These are phyloP conservation scores for Albifimbria verrucaria DNA, from an alignment of 2,329 filamentous ascomycete species.

Conservation along the genomic window DNA sequence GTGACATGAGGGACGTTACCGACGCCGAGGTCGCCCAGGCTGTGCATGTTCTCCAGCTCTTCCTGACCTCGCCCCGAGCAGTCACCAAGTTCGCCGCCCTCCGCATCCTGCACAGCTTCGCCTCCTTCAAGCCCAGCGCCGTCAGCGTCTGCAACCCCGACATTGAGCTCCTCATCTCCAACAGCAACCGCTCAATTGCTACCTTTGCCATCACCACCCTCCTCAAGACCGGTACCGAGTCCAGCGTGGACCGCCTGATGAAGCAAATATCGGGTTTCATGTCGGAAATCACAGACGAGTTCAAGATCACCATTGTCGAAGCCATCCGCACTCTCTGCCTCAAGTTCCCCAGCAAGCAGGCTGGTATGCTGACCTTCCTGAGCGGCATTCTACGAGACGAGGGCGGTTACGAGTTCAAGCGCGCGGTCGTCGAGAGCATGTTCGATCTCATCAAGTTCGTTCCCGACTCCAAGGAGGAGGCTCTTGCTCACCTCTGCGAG, in stretches of 20 bases:
- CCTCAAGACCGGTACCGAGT: conserved; percentile 97
- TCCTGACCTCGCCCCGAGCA: conserved; percentile 90
- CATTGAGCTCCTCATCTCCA: conserved; percentile 94
- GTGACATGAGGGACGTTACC: conserved; percentile 88
- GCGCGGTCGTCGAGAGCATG: conserved; percentile 96
- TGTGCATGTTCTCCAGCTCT: conserved; percentile 92
- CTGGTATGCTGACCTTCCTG: conserved; percentile 94
- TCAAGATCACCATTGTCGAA: conserved; percentile 99
- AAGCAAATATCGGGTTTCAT: conserved; percentile 98
- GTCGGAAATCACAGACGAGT: conserved; percentile 98
- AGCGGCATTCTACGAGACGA: conserved; percentile 96
- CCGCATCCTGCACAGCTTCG: conserved; percentile 92
- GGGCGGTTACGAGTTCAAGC: conserved; percentile 98
- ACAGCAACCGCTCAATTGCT: conserved; percentile 94
- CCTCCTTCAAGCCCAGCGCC: conserved; percentile 90
- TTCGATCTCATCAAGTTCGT: conserved; percentile 99
- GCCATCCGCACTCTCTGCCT: conserved; percentile 94
- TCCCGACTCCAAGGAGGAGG: conserved; percentile 76
- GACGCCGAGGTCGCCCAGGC: conserved; percentile 89
- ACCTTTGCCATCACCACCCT: conserved; percentile 98
- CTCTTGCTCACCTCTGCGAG: conserved; percentile 92
- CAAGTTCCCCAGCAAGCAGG: conserved; percentile 98
- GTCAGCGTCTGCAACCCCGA: conserved; percentile 95
- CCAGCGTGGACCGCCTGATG: conserved; percentile 94
- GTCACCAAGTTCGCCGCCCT: conserved; percentile 98